Evolutionary conservation across 306 rosid species (phyloP), one percentile per base, ranked within the genome.

Genomic region (Vigna mungo): DNA sequence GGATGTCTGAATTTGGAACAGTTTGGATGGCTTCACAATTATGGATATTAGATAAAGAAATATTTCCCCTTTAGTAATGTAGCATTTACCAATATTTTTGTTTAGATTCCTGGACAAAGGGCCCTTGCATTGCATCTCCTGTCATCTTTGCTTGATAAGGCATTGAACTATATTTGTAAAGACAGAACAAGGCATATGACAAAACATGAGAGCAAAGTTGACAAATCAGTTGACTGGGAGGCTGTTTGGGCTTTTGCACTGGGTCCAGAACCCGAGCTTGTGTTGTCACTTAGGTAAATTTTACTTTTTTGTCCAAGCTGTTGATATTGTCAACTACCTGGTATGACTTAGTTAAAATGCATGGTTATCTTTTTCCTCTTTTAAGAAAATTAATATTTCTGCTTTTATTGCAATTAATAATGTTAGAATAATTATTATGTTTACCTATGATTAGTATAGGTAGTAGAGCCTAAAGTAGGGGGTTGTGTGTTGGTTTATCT

Each of bases 261-360:
- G 60, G 99, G 99, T 72, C 97, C 99, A 58, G 96, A 95, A 86
- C 97, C 99, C 72, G 97, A 95, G 85, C 99, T 95, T 5, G 85
- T 85, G 66, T 88, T 92, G 78, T 83, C 99, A 39, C 89, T 95
- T 7, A 92, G 99, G 99, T 95, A 58, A 81, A 39, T 77, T 54
- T 72, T 65, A 49, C 27, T 36, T 68, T 71, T 72, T 82, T 32
- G 61, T 68, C 39, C 60, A 9, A 64, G 48, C 51, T 84, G 55
- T 61, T 85, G 63, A 79, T 64, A 70, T 78, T 39, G 54, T 75
- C 59, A 58, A 48, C 65, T 51, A 37, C 58, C 30, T 63, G 21
- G 77, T 54, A 39, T 58, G 32, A 68, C 9, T 8, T 51, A 47
- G 55, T 59, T 36, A 20, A 61, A 20, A 16, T 66, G 11, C 27